phyloP scores from a whole-genome alignment of 202 grass and related monocot genomes.

The Carex sylvatica region DNA sequence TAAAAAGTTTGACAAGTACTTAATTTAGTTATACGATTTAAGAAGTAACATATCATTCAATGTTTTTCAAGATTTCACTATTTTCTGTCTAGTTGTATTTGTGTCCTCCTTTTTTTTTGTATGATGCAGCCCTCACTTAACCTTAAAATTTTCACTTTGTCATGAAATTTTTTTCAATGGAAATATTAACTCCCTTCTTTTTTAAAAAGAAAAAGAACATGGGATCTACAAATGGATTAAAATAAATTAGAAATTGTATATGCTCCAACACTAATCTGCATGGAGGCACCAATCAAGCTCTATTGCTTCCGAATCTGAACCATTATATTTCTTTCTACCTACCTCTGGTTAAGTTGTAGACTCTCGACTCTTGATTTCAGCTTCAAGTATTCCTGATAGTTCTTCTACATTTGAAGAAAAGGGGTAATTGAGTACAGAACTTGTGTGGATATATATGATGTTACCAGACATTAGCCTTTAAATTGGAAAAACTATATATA shows the following conservation, averaged over 20 bases:
- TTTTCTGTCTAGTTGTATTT: neutral
- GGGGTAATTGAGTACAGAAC: neutral
- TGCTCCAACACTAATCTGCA: neutral
- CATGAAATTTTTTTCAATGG: neutral
- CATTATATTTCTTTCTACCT: neutral
- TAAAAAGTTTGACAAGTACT: neutral
- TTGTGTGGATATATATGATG: neutral
- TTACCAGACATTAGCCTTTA: neutral
- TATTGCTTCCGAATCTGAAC: neutral
- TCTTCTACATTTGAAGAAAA: slow-evolving; percentile 48
- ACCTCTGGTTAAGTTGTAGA: slow-evolving; percentile 83
- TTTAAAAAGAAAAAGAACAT: neutral
- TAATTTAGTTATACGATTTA: neutral
- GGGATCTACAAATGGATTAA: neutral
- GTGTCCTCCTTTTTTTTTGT: neutral
- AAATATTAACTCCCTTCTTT: neutral
- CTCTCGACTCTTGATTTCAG: slow-evolving; percentile 72
- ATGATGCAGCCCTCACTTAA: neutral
- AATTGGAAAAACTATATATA: slow-evolving; percentile 1
- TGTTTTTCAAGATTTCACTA: neutral
- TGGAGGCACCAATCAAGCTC: neutral
- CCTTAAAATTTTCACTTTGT: neutral
- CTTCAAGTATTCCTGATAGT: slow-evolving; percentile 78
- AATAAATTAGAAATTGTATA: neutral
- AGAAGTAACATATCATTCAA: neutral